These are phyloP conservation scores for Euphorbia peplus DNA, from an alignment of 345 rosid genomes.

Conservation along the genomic window DNA sequence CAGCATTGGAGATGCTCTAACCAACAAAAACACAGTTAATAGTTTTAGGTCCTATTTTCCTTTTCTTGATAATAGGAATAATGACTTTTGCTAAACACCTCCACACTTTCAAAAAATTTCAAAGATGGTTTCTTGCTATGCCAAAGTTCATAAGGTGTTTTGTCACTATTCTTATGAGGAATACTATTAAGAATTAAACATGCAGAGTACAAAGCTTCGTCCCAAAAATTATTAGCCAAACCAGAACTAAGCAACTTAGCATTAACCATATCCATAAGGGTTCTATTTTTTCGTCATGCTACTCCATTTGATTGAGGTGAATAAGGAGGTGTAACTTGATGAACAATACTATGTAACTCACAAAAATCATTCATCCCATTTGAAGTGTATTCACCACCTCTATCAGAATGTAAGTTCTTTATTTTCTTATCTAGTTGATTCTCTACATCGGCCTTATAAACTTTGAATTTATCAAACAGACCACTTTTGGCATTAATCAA, in stretches of 20 bases:
- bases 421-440: not conserved
- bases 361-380: not conserved
- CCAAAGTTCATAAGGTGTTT: too few species aligned
- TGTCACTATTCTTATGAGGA: too few species aligned
- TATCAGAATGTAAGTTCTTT: not conserved
- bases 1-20: too few species aligned
- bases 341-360: not conserved
- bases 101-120: too few species aligned
- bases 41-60: too few species aligned
- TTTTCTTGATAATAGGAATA: too few species aligned
- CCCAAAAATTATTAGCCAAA: not conserved
- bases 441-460: not conserved
- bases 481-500: not conserved
- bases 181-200: too few species aligned
- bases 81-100: too few species aligned
- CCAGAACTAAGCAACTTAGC: conserved; percentile 1
- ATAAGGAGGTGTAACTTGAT: not conserved
- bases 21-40: not conserved
- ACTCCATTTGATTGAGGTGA: not conserved
- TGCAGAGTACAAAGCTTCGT: too few species aligned
- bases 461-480: too few species aligned
- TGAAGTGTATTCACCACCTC: not conserved
- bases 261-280: not conserved
- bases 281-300: conserved; percentile 1
- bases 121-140: too few species aligned